Evolutionary conservation across 2,329 filamentous ascomycete species (phyloP), one percentile per base, ranked within the genome.

Genomic region (Aureobasidium sp.): DNA sequence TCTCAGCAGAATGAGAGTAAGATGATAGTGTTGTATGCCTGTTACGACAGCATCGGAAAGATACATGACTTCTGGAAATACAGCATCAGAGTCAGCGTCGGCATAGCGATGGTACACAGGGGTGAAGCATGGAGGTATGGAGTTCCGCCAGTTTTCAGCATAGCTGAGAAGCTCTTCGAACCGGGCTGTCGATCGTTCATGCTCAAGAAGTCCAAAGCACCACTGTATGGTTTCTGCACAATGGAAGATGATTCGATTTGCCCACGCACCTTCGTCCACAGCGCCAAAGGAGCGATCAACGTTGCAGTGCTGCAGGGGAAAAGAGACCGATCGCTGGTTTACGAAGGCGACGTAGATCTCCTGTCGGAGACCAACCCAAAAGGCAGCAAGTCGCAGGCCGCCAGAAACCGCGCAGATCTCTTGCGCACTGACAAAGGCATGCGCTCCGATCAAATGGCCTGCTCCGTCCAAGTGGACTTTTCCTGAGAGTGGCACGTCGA

Each of bases 221-320:
- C 81, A 86, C 64, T 85, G 83, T 17, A 87, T 72, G 1, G 87
- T 82, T 64, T 86, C 83, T n/a, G 84, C 84, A 60, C 84, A 84
- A 66, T 85, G 81, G 3, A 84, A 78, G 0, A 87, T 79, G 17
- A 84, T 82, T 17, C 84, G 78, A 69, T 87, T 86, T 1, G 84
- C 80, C 83, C 83, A 86, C 0, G 76, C 76, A 63, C 79, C 80
- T 64, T 85, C 83, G 47, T 79, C 78, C 0, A 77, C 75, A 0
- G 76, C 72, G 1, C 75, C 72, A 11, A 82, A 75, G 0, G 77
- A 78, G n/a, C 78, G 77, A 66, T 84, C 80, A 44, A 83, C 77
- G 39, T 83, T 78, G 25, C 73, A 76, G 49, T 80, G 76, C 15
- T 78, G 74, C 1, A 85, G 74, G 15, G 76, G 79, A n/a, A 83